Evolutionary conservation across 768 basidiomycete genomes (phyloP).

Genomic region (Exidia glandulosa): DNA sequence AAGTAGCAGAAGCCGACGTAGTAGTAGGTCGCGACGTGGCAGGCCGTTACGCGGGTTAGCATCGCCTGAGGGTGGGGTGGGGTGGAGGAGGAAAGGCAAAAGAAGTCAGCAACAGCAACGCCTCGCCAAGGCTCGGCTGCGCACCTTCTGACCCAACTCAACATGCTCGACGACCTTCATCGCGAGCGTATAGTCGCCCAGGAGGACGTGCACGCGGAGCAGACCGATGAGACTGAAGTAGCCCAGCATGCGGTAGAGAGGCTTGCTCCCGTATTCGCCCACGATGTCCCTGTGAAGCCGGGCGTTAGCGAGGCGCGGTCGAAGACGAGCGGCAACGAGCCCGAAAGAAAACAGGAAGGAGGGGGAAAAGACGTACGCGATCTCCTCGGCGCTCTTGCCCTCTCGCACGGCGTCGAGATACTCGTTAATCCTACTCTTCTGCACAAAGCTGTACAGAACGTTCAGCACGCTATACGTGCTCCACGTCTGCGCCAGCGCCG

Average conservation of each 20-base stretch:
- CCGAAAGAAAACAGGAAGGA: neutral
- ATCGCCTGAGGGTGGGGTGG: slow-evolving; percentile 43
- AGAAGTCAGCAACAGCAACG: neutral
- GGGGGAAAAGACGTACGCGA: slow-evolving; percentile 44
- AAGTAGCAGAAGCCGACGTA: slow-evolving; percentile 97
- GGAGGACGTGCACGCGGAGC: slow-evolving; percentile 86
- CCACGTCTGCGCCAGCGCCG: slow-evolving; percentile 55
- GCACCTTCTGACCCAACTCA: slow-evolving; percentile 79
- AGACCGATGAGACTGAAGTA: slow-evolving; percentile 96
- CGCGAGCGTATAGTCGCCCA: slow-evolving; percentile 92
- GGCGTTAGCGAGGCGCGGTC: neutral
- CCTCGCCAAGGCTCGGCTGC: neutral
- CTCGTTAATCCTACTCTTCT: slow-evolving; percentile 93
- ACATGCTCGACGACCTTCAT: slow-evolving; percentile 92
- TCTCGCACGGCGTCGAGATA: slow-evolving; percentile 74
- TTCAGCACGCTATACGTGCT: slow-evolving; percentile 97
- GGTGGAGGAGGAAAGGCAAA: neutral
- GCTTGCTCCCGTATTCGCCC: slow-evolving; percentile 84
- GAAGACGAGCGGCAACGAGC: neutral
- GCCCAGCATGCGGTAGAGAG: slow-evolving; percentile 88
- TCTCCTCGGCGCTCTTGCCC: slow-evolving; percentile 73
- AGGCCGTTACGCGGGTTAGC: slow-evolving; percentile 93
- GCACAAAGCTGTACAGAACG: slow-evolving; percentile 95
- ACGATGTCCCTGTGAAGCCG: slow-evolving; percentile 51
- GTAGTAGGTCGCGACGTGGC: slow-evolving; percentile 90